phyloP scores from a whole-genome alignment of 2,329 filamentous ascomycete genomes.

The Colletotrichum siamense region DNA sequence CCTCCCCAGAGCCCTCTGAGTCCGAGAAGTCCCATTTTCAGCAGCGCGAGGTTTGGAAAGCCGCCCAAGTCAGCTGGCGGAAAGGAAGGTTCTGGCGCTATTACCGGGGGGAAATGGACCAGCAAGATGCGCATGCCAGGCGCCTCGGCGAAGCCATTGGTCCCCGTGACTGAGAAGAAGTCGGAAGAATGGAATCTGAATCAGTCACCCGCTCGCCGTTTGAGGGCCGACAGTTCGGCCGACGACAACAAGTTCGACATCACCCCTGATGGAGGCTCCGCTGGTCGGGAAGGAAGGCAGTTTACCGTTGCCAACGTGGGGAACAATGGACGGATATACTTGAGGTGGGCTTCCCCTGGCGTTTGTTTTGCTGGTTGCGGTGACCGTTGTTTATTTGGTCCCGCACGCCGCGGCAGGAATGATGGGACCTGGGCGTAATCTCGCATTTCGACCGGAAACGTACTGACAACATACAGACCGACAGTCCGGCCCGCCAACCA shows the following conservation, averaged over 20 bases:
- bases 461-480: constrained; percentile 49
- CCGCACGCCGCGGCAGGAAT: constrained; percentile 1
- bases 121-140: constrained; percentile 30
- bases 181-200: constrained; percentile 43
- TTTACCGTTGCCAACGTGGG: constrained; percentile 85
- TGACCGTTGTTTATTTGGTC: neutral
- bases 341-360: constrained; percentile 63
- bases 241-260: constrained; percentile 63
- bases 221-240: constrained; percentile 51
- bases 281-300: constrained; percentile 69
- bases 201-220: constrained; percentile 35
- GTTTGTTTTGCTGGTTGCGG: neutral
- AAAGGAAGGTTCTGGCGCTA: constrained; percentile 20
- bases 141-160: constrained; percentile 40
- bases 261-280: constrained; percentile 65
- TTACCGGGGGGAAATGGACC: constrained; percentile 24
- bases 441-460: constrained; percentile 6
- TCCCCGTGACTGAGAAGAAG: constrained; percentile 53
- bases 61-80: constrained; percentile 26
- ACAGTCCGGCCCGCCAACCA: constrained; percentile 66
- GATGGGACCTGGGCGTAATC: constrained; percentile 10
- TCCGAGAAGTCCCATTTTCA: constrained; percentile 1
- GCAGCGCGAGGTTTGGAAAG: constrained; percentile 21
- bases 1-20: constrained; percentile 11
- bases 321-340: constrained; percentile 81